Evolutionary conservation across 352 stramenopile genomes (phyloP), one percentile per base, ranked within the genome.

Genomic region (Phytophthora brassicae): DNA sequence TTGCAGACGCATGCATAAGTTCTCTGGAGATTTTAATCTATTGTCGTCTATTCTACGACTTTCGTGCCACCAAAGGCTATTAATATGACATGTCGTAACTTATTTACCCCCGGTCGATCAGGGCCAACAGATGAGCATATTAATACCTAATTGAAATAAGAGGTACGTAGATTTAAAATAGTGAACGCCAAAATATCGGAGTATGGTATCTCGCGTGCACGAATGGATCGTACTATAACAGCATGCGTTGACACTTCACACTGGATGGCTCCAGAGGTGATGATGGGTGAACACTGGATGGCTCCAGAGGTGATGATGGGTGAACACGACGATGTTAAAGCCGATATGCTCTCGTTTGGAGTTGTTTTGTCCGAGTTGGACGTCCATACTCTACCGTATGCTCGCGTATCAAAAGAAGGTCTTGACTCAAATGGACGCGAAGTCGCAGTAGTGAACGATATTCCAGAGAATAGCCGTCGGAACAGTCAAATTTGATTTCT

Each of bases 101-200:
- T n/a, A n/a, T n/a, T n/a, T n/a, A n/a, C n/a, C n/a, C n/a, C n/a
- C n/a, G n/a, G n/a, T n/a, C n/a, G n/a, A n/a, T n/a, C n/a, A n/a
- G n/a, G n/a, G n/a, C n/a, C n/a, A n/a, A n/a, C n/a, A n/a, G n/a
- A n/a, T n/a, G n/a, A n/a, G n/a, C n/a, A n/a, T n/a, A n/a, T n/a
- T n/a, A n/a, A n/a, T n/a, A n/a, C n/a, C n/a, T n/a, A n/a, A n/a
- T n/a, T n/a, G n/a, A n/a, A n/a, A n/a, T n/a, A n/a, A n/a, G n/a
- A n/a, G n/a, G n/a, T n/a, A n/a, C n/a, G n/a, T n/a, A n/a, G n/a
- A n/a, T n/a, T n/a, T n/a, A n/a, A n/a, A n/a, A n/a, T n/a, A n/a
- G n/a, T 84, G 58, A 66, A 74, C 8, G 80, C 76, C 0, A 89
- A 88, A 46, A 61, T 89, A 44, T 82, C 74, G 1, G 80, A 88